Base-by-base conservation (phyloP, 306 rosid genomes). In the Quercus berberidifolia region DNA sequence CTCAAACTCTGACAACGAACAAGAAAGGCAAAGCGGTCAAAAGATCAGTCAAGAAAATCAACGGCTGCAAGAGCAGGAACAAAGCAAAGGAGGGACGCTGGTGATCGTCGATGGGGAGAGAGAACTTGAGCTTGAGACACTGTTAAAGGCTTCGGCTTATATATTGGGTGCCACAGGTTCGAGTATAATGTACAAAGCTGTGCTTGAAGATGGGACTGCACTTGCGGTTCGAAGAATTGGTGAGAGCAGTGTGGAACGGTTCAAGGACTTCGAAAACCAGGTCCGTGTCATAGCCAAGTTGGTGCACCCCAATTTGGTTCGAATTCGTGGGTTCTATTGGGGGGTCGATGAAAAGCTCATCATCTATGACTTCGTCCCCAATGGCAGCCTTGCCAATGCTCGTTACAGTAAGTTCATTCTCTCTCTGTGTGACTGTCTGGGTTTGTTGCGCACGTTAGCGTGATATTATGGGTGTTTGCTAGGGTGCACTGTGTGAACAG, bases 151-250 rank as follows among this genome's bases (percentile, higher is more conserved):
- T 3, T 95, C 99, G 0, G 99, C 98, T 0, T 95, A 90, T 23
- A 95, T 93, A 52, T 71, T 95, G 30, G 99, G 98, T 0, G 99
- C 98, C 2, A 95, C 98, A 0, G 97, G 99, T 49, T 93, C 99
- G 5, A 95, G 99, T 83, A 95, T 95, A 76, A 89, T 92, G 94
- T 95, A 95, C 79, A 95, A 95, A 74, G 99, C 99, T 0, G 98
- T 95, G 41, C 90, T 95, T 0, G 98, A 95, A 73, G 98, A 95
- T n/a, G 99, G 99, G 0, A 81, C 85, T 1, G 70, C 91, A 2
- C 73, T 95, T 0, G 99, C 99, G 1, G 98, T 95, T 77, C 90
- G 99, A 3, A 88, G 99, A 58, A 95, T 95, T 2, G 99, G 99
- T 0, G 98, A 95, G 84, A 86, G 81, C 41, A 86, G 93, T 5